Evolutionary conservation across 345 rosid genomes (phyloP).

Genomic region (Eucalyptus cloeziana): DNA sequence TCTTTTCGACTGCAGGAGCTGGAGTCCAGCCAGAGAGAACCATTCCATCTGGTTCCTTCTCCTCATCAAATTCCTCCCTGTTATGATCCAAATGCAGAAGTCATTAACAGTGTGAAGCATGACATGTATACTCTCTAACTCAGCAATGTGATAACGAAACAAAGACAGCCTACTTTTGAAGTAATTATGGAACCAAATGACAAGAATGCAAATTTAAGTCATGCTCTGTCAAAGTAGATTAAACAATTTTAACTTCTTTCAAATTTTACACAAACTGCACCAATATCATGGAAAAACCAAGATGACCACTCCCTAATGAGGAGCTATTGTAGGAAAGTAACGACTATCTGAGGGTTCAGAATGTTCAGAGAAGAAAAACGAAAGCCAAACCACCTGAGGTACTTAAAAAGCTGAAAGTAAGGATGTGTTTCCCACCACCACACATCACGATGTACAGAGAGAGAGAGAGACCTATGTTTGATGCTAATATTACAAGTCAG

Average conservation of each 20-base stretch:
- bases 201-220: not conserved
- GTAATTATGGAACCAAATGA: not conserved
- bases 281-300: not conserved
- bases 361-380: not conserved
- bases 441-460: not conserved
- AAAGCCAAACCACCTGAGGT: not conserved
- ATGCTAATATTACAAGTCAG: conserved; percentile 70
- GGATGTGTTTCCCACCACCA: not conserved
- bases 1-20: conserved; percentile 27
- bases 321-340: not conserved
- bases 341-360: not conserved
- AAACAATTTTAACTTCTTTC: not conserved
- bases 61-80: conserved; percentile 93
- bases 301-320: not conserved
- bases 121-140: not conserved
- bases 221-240: not conserved
- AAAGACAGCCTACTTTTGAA: not conserved
- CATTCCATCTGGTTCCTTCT: conserved; percentile 97
- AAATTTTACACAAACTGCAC: not conserved
- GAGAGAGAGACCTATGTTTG: conserved; percentile 69
- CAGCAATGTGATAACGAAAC: not conserved
- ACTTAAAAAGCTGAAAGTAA: not conserved
- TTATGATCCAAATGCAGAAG: not conserved
- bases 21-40: conserved; percentile 84
- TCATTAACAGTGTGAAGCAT: not conserved